Conservation (phyloP, 2,329 filamentous ascomycete species). For the Cladophialophora psammophila region DNA sequence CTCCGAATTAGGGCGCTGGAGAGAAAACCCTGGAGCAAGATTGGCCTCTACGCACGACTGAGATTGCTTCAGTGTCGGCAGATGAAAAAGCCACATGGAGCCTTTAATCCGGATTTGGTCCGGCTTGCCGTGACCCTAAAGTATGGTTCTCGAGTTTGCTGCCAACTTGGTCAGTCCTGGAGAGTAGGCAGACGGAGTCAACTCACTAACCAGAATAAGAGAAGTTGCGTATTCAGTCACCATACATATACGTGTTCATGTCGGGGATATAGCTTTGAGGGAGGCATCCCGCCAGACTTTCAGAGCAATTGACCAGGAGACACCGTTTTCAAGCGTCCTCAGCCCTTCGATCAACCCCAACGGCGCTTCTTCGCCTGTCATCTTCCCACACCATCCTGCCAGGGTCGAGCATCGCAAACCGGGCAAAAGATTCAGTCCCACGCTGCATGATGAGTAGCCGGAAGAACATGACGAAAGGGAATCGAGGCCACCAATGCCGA, state of each 20-base stretch:
- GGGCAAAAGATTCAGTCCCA: neutral
- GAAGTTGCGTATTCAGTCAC: neutral
- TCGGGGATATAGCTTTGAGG: neutral
- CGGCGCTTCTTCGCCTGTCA: neutral
- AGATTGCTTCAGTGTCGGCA: conserved; percentile 1
- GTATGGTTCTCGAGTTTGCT: conserved; percentile 20
- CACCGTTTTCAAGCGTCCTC: neutral
- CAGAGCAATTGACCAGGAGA: neutral
- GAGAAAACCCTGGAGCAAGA: neutral
- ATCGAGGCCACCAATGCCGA: neutral
- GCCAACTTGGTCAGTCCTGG: conserved; percentile 13
- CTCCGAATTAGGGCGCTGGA: neutral
- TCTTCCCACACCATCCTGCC: neutral
- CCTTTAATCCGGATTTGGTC: neutral
- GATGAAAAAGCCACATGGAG: neutral
- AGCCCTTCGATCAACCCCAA: neutral
- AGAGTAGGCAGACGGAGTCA: neutral
- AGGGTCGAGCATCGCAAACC: neutral
- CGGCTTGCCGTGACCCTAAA: conserved; percentile 7
- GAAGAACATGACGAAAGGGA: neutral
- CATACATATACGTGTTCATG: neutral
- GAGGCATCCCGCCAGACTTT: neutral
- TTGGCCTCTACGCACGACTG: neutral
- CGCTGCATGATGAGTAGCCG: neutral
- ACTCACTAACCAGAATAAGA: conserved; percentile 15